These are phyloP conservation scores for Capsicum rhomboideum DNA, from an alignment of 257 asterid species.

Conservation along the genomic window DNA sequence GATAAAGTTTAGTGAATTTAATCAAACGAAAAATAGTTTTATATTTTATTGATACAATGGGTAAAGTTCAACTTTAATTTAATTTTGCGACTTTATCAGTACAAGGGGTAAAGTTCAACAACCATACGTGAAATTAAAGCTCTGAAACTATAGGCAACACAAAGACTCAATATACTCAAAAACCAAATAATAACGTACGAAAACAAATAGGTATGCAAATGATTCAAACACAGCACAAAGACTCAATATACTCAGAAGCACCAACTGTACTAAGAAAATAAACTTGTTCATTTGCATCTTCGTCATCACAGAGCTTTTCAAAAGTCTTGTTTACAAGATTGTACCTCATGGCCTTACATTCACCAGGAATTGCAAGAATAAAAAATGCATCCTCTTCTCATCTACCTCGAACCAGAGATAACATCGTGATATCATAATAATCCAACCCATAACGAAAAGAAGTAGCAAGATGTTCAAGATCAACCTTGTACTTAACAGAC, in stretches of 20 bases:
- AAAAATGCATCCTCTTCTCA: constrained; percentile 21
- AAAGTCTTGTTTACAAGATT: constrained; percentile 1
- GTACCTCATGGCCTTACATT: constrained; percentile 10
- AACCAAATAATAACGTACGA: background rate
- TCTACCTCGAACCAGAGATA: constrained; percentile 14
- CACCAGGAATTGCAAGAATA: constrained; percentile 18
- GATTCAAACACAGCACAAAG: constrained; percentile 13
- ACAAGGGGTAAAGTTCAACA: too few species aligned
- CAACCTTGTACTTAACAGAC: constrained; percentile 27
- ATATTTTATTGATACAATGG: too few species aligned
- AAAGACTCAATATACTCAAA: background rate
- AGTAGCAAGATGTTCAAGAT: constrained; percentile 2
- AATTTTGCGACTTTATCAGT: too few species aligned
- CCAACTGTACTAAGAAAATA: background rate
- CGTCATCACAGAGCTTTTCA: constrained; percentile 17
- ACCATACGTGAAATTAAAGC: too few species aligned
- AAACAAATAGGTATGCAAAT: background rate
- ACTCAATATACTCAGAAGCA: constrained; percentile 10
- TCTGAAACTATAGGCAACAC: background rate
- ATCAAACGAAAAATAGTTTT: too few species aligned
- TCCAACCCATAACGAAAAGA: background rate
- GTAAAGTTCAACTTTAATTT: background rate
- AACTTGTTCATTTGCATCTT: constrained; percentile 1
- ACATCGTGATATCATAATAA: background rate
- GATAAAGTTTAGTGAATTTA: too few species aligned